A percentile compares a stretch with the other conserved stretches of the same genome.
Evolutionary conservation across 2,329 filamentous ascomycete species (phyloP).

Genomic region (Neofusicoccum kwambonambiense): DNA sequence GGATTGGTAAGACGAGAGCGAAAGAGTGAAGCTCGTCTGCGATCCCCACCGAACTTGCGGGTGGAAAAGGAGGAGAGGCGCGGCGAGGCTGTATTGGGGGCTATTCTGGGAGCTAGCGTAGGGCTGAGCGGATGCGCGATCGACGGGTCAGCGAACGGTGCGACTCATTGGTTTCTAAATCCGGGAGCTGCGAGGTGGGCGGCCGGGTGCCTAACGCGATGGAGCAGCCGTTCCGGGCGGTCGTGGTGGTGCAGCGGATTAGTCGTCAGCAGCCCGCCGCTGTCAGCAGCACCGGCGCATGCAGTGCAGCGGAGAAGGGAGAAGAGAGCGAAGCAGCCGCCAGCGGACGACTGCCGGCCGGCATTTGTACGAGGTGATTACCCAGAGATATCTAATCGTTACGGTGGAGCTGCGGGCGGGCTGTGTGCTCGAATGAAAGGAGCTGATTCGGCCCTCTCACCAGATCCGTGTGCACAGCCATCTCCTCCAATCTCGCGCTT

Average conservation of each 20-base stretch:
- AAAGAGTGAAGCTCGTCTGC: conserved; percentile 2
- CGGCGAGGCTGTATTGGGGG: background rate
- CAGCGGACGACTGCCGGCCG: background rate
- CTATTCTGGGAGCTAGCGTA: conserved; percentile 9
- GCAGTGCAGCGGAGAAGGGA: background rate
- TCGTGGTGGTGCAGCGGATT: background rate
- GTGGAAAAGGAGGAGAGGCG: conserved; percentile 4
- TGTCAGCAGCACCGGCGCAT: background rate
- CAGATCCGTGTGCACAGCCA: conserved; percentile 2
- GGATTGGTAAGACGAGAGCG: conserved; percentile 5
- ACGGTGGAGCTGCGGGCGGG: background rate
- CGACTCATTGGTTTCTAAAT: conserved; percentile 9
- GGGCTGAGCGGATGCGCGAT: background rate
- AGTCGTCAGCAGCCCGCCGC: background rate
- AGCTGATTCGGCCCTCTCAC: background rate
- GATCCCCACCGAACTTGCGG: background rate
- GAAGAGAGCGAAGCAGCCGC: background rate
- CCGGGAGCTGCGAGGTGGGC: background rate
- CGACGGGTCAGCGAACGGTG: background rate
- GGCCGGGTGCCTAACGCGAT: conserved; percentile 7
- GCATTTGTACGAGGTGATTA: conserved; percentile 5
- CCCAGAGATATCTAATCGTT: background rate
- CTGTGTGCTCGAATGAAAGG: background rate
- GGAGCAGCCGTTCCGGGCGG: background rate
- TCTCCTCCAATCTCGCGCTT: conserved; percentile 12